Base-by-base conservation (phyloP, 1,139 yeast genomes). In the Suhomyces coccinellae region DNA sequence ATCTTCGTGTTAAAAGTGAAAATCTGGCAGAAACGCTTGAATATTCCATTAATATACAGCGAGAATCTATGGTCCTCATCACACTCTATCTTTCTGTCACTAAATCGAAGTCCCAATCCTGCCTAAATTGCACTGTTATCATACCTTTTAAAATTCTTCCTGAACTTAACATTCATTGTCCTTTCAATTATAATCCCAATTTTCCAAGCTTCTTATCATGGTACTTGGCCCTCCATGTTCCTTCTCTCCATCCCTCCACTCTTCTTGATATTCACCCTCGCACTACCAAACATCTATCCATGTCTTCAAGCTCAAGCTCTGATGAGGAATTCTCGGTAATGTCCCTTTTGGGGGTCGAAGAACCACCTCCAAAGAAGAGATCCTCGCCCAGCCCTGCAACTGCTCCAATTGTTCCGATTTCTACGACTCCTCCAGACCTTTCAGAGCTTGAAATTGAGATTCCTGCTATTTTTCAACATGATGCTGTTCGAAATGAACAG, bases 391-490 rank as follows among this genome's bases (percentile, higher is more conserved):
- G n/a, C 6, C 31, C 36, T 11, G 24, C 14, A 16, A 20, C 6
- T 24, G 16, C 32, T 6, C 12, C 43, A 13, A 6, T 22, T 14
- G n/a, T 12, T 12, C 15, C 32, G 3, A 8, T 28, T 4, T 4
- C 30, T 6, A 14, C 37, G 27, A 14, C 13, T 13, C 28, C 36
- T 6, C 38, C 45, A 2, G 46, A 43, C 26, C 36, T 39, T 10
- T 60, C 57, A 20, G 61, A 57, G 13, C 58, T 63, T 42, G 52
- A 53, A 10, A 39, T 63, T 16, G 45, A 45, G 12, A 42, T 69
- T 17, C 71, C 71, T 2, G 33, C 58, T 29, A 53, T 67, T 2
- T 67, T 68, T 43, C 54, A 53, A 35, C 53, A 53, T 9, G 65
- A 63, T 36, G 73, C 66, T 14, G 54, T 52, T 24, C 53, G 51